Percentiles rank a stretch among this genome's conserved stretches.
phyloP scores from a whole-genome alignment of 2,329 filamentous ascomycete species.

The Xylaria polymorpha region DNA sequence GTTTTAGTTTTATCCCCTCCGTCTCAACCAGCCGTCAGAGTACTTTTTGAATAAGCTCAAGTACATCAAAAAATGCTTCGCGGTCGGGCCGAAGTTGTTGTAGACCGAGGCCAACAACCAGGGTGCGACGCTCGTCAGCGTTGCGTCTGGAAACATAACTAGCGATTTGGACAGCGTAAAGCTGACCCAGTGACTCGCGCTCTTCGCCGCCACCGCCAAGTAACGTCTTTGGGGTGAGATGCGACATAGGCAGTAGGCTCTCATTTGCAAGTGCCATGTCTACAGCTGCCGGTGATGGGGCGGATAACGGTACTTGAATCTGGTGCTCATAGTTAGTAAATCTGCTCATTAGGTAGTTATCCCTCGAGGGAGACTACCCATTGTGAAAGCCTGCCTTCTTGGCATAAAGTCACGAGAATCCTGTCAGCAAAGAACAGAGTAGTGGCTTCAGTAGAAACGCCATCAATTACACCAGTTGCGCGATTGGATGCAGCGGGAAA shows the following conservation, averaged over 20 bases:
- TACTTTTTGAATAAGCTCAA: slow-evolving; percentile 71
- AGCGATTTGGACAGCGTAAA: slow-evolving; percentile 90
- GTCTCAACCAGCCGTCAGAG: slow-evolving; percentile 52
- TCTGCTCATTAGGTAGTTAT: not conserved
- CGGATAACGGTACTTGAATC: slow-evolving; percentile 83
- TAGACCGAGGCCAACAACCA: slow-evolving; percentile 72
- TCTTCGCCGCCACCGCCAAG: slow-evolving; percentile 84
- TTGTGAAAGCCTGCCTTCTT: slow-evolving; percentile 86
- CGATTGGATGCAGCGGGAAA: slow-evolving; percentile 76
- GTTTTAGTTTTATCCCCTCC: not conserved
- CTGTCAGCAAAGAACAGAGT: slow-evolving; percentile 85
- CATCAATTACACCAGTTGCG: slow-evolving; percentile 71
- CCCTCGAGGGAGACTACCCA: slow-evolving; percentile 73
- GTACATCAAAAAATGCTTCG: slow-evolving; percentile 71
- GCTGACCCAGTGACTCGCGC: slow-evolving; percentile 85
- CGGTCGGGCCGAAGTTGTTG: slow-evolving; percentile 62
- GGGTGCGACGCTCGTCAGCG: slow-evolving; percentile 69
- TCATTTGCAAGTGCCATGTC: slow-evolving; percentile 67
- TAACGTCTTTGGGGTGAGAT: slow-evolving; percentile 87
- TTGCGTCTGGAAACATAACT: slow-evolving; percentile 79
- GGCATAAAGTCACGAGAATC: slow-evolving; percentile 88
- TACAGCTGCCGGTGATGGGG: slow-evolving; percentile 70
- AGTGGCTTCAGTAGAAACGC: slow-evolving; percentile 76
- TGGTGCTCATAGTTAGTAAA: slow-evolving; percentile 50
- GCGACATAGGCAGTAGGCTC: slow-evolving; percentile 75